These are phyloP conservation scores for Ananas comosus DNA, from an alignment of 176 grass and related monocot genomes.

Conservation along the genomic window DNA sequence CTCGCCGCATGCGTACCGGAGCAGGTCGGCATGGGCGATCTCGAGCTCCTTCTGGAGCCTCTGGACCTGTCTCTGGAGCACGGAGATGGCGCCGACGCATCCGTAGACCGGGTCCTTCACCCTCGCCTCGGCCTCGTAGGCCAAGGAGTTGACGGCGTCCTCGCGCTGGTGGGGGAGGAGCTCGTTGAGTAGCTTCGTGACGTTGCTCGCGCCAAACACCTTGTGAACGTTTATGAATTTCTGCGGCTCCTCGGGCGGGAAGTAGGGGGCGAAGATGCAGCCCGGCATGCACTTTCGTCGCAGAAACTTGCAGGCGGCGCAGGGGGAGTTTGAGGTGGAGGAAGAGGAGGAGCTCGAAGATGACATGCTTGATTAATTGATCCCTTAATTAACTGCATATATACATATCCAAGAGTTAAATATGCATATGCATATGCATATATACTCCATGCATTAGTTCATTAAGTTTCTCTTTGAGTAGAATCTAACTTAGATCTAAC, in stretches of 20 bases:
- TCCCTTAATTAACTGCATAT: slow-evolving; percentile 25
- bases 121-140: slow-evolving; percentile 75
- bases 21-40: slow-evolving; percentile 55
- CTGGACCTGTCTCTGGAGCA: slow-evolving; percentile 68
- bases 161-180: slow-evolving; percentile 64
- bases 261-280: slow-evolving; percentile 74
- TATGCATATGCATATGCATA: background rate
- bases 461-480: too few species aligned
- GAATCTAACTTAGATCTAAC: too few species aligned
- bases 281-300: slow-evolving; percentile 68
- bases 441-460: too few species aligned
- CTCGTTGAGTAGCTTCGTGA: slow-evolving; percentile 77
- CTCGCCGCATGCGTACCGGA: slow-evolving; percentile 63
- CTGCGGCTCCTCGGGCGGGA: slow-evolving; percentile 72
- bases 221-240: slow-evolving; percentile 79
- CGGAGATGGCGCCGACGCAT: slow-evolving; percentile 73
- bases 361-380: background rate
- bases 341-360: slow-evolving; percentile 2
- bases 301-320: slow-evolving; percentile 70
- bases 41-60: slow-evolving; percentile 80
- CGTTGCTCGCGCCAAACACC: slow-evolving; percentile 77
- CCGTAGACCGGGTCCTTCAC: slow-evolving; percentile 73
- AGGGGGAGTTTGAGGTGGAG: slow-evolving; percentile 29
- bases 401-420: background rate
- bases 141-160: slow-evolving; percentile 70